Conservation (phyloP, 495 filamentous ascomycete genomes). For the Terfezia claveryi region DNA sequence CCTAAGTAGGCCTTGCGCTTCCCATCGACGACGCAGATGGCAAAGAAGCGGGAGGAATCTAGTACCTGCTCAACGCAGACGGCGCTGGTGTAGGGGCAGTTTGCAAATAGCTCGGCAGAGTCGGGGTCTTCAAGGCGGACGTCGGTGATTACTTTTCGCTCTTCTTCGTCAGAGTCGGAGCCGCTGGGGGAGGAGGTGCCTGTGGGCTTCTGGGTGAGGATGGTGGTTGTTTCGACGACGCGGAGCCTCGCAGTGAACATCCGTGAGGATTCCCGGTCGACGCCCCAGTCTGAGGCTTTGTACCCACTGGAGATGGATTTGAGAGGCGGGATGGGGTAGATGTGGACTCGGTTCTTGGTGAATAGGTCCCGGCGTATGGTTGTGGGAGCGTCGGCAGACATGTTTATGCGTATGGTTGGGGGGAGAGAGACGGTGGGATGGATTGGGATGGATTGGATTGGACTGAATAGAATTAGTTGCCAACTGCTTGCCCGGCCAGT, state of each 20-base stretch:
- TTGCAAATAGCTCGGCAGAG: slow-evolving; percentile 54
- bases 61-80: slow-evolving; percentile 43
- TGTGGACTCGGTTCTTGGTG: slow-evolving; percentile 43
- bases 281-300: slow-evolving; percentile 54
- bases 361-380: slow-evolving; percentile 63
- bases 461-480: no score
- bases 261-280: slow-evolving; percentile 37
- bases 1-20: slow-evolving; percentile 51
- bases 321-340: slow-evolving; percentile 61
- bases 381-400: slow-evolving; percentile 23
- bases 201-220: slow-evolving; percentile 1
- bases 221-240: slow-evolving; percentile 49
- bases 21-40: slow-evolving; percentile 45
- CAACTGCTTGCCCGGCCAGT: no score
- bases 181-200: slow-evolving; percentile 2
- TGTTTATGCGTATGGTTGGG: neutral
- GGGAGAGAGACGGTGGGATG: neutral
- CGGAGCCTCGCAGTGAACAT: slow-evolving; percentile 69
- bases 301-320: slow-evolving; percentile 35
- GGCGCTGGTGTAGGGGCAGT: slow-evolving; percentile 36
- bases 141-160: slow-evolving; percentile 36
- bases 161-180: slow-evolving; percentile 22
- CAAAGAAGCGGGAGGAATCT: slow-evolving; percentile 61
- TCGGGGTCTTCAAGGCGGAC: slow-evolving; percentile 51
- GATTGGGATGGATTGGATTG: neutral